These are phyloP conservation scores for Penicilliopsis zonata DNA, from an alignment of 495 filamentous ascomycete genomes.

Conservation along the genomic window DNA sequence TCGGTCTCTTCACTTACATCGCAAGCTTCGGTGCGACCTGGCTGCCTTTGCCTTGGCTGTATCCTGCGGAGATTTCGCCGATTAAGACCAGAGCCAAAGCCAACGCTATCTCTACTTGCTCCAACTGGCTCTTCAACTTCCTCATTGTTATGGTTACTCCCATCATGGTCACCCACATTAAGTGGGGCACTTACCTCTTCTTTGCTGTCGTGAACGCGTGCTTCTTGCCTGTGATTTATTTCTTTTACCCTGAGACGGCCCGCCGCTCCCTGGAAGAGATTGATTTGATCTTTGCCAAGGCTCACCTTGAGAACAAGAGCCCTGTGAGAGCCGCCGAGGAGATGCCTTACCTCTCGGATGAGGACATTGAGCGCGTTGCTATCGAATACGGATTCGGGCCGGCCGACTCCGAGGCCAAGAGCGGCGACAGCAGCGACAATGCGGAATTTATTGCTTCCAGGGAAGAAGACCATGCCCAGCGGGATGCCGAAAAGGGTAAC, in stretches of 20 bases:
- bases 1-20: constrained; percentile 58
- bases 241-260: constrained; percentile 62
- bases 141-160: constrained; percentile 37
- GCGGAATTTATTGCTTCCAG: neutral
- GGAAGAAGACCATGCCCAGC: neutral
- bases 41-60: constrained; percentile 56
- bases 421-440: neutral
- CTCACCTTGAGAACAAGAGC: constrained; percentile 47
- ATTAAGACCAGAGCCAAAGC: constrained; percentile 60
- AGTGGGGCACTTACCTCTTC: constrained; percentile 40
- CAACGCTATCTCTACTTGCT: constrained; percentile 28
- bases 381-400: constrained; percentile 36
- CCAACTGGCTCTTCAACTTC: constrained; percentile 38
- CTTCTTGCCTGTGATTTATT: constrained; percentile 57
- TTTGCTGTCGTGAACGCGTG: constrained; percentile 57
- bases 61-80: constrained; percentile 66
- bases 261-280: constrained; percentile 63
- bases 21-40: constrained; percentile 54
- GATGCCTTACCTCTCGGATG: constrained; percentile 42
- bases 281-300: constrained; percentile 55
- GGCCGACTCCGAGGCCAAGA: neutral
- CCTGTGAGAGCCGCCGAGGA: constrained; percentile 55
- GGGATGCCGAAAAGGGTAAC: neutral
- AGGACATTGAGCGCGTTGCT: constrained; percentile 42
- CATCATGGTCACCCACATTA: constrained; percentile 15